Evolutionary conservation across 768 basidiomycete genomes (phyloP).

Genomic region (Hericium coralloides): DNA sequence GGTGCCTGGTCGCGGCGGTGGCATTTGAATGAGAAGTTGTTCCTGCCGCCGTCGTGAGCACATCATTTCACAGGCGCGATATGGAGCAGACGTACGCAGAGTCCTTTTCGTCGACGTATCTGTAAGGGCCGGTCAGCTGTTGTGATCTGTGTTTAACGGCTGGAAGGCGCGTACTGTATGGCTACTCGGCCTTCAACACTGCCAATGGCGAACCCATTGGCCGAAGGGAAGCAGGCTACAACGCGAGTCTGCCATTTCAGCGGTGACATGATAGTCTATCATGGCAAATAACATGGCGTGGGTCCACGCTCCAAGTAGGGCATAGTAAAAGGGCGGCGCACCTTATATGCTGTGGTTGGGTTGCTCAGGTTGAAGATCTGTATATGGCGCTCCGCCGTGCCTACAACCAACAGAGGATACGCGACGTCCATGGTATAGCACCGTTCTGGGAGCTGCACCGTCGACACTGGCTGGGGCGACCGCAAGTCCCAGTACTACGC

Average conservation of each 20-base stretch:
- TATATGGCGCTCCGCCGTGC: slow-evolving; percentile 87
- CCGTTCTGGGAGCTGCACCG: slow-evolving; percentile 79
- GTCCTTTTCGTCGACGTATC: slow-evolving; percentile 85
- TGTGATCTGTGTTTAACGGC: not conserved
- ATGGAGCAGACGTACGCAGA: slow-evolving; percentile 34
- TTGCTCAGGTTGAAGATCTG: slow-evolving; percentile 83
- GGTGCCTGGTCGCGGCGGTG: slow-evolving; percentile 29
- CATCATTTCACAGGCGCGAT: not conserved
- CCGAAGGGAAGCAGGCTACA: slow-evolving; percentile 72
- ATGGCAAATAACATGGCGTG: not conserved
- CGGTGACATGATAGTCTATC: slow-evolving; percentile 72
- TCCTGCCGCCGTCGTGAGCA: slow-evolving; percentile 13
- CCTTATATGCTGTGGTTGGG: slow-evolving; percentile 74
- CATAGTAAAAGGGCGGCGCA: slow-evolving; percentile 16
- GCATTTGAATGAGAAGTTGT: slow-evolving; percentile 56
- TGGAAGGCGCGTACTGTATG: slow-evolving; percentile 68
- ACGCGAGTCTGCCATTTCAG: slow-evolving; percentile 92
- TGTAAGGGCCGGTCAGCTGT: slow-evolving; percentile 18
- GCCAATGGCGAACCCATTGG: slow-evolving; percentile 75
- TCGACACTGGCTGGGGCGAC: slow-evolving; percentile 62
- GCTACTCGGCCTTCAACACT: slow-evolving; percentile 90
- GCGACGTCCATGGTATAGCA: slow-evolving; percentile 83
- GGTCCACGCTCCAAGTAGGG: not conserved
- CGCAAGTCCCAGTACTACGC: slow-evolving; percentile 89
- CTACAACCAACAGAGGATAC: slow-evolving; percentile 82